Base-by-base conservation (phyloP, 2,329 filamentous ascomycete species). In the Diaporthe sp. region DNA sequence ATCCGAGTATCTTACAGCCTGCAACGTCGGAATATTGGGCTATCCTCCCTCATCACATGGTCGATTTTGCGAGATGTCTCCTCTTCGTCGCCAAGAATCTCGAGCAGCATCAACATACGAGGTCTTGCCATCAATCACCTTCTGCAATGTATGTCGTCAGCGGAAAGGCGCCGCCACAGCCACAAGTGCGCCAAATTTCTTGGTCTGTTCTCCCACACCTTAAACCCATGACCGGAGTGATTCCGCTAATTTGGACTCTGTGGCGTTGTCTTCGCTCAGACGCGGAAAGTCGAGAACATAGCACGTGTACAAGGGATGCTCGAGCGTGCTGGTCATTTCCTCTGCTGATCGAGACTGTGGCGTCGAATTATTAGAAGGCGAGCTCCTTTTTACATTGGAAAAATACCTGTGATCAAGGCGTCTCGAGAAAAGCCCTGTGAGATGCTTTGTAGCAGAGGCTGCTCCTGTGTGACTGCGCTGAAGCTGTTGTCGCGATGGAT, bases 91-190 rank as follows among this genome's bases (percentile, higher is more conserved):
- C n/a, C 65, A 55, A 39, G n/a, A 68, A 7, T 31, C 46, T 25
- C 12, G n/a, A 51, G 46, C 65, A 68, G 15, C 31, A 25, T 25
- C 13, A n/a, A 25, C 46, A 42, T 39, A 25, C 42, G 46, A 39
- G 65, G 65, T 4, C 44, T 57, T 17, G 25, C 46, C 46, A 15
- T 39, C 65, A 51, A 34, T 39, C n/a, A 53, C 28, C 28, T 25
- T 49, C 34, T 39, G 31, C n/a, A 8, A 69, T 25, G n/a, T 17
- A 61, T 69, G 46, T 37, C 65, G 49, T 69, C 49, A 51, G 65
- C 49, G 49, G n/a, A 42, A 69, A 28, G 46, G 49, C 49, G 49
- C 49, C 65, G 65, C 34, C 31, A 69, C 46, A 55, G 65, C 49
- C 34, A 28, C n/a, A 42, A 55, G 49, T 22, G 65, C 34, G 31